Conservation (phyloP, 1,284 basidiomycete species). For the Sporisorium iseilematis-ciliati region DNA sequence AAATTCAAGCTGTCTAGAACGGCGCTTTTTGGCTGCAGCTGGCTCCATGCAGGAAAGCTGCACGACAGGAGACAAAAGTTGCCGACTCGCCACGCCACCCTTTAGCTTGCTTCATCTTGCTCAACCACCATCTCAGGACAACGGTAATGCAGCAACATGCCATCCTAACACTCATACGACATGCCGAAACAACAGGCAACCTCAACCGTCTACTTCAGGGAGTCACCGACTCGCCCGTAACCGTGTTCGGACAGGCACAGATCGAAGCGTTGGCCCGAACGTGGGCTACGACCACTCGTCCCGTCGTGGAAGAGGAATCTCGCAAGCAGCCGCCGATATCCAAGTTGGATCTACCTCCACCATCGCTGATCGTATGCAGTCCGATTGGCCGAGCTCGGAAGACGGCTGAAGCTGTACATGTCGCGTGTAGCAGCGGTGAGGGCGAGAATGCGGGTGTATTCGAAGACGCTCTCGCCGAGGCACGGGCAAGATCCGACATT, state of each 20-base stretch:
- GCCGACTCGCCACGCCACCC: neutral
- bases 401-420: conserved; percentile 53
- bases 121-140: neutral
- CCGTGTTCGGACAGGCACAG: conserved; percentile 56
- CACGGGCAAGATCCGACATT: neutral
- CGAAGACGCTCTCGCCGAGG: conserved; percentile 2
- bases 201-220: conserved; percentile 63
- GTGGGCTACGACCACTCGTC: conserved; percentile 15
- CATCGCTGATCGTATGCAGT: conserved; percentile 55
- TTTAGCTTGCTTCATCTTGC: no score
- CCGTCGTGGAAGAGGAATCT: neutral
- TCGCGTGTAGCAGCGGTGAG: conserved; percentile 11
- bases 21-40: neutral
- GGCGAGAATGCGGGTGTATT: neutral
- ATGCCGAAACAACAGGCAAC: conserved; percentile 65
- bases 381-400: conserved; percentile 56
- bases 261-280: conserved; percentile 47
- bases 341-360: conserved; percentile 36
- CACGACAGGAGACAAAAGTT: neutral
- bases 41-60: neutral
- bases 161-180: conserved; percentile 61
- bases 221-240: conserved; percentile 61
- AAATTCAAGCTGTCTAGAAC: neutral
- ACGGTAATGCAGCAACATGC: conserved; percentile 36
- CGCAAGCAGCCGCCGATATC: conserved; percentile 9